These are phyloP conservation scores for Leccinum disarticulatum DNA, from an alignment of 768 basidiomycete species.

Conservation along the genomic window DNA sequence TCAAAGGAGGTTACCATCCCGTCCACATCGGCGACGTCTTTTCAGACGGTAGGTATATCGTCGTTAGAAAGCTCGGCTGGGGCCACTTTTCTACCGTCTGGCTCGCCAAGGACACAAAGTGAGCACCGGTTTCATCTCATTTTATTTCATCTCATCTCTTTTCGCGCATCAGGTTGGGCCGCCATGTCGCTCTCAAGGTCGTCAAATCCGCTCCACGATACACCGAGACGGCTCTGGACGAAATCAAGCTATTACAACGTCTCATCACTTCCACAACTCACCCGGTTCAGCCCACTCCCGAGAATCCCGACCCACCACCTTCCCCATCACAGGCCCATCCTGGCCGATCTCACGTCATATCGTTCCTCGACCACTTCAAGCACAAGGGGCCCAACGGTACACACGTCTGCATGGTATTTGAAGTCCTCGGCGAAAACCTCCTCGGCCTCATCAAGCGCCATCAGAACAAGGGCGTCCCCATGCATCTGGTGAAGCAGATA, in stretches of 20 bases:
- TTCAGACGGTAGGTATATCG: slow-evolving; percentile 81
- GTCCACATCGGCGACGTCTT: slow-evolving; percentile 93
- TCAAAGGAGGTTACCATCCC: slow-evolving; percentile 85
- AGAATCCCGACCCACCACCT: slow-evolving; percentile 49
- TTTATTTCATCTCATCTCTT: slow-evolving; percentile 14
- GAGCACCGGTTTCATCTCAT: slow-evolving; percentile 27
- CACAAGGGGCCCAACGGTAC: slow-evolving; percentile 96
- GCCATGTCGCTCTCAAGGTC: slow-evolving; percentile 98
- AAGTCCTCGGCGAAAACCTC: slow-evolving; percentile 96
- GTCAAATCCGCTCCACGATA: slow-evolving; percentile 97
- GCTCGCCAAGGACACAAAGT: slow-evolving; percentile 85
- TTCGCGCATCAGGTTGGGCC: slow-evolving; percentile 64
- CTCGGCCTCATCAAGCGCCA: slow-evolving; percentile 96
- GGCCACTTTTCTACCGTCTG: slow-evolving; percentile 95
- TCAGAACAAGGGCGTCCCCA: slow-evolving; percentile 97
- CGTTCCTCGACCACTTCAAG: slow-evolving; percentile 95
- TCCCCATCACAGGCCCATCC: slow-evolving; percentile 73
- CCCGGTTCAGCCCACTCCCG: slow-evolving; percentile 44
- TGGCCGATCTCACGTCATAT: slow-evolving; percentile 92
- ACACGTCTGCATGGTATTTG: slow-evolving; percentile 99
- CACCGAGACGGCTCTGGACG: slow-evolving; percentile 97
- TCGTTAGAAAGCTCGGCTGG: slow-evolving; percentile 95
- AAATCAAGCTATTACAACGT: slow-evolving; percentile 96
- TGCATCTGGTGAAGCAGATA: slow-evolving; percentile 90
- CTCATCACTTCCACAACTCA: slow-evolving; percentile 82